These are phyloP conservation scores for Pleurotus sapidus DNA, from an alignment of 768 basidiomycete species.

Conservation along the genomic window DNA sequence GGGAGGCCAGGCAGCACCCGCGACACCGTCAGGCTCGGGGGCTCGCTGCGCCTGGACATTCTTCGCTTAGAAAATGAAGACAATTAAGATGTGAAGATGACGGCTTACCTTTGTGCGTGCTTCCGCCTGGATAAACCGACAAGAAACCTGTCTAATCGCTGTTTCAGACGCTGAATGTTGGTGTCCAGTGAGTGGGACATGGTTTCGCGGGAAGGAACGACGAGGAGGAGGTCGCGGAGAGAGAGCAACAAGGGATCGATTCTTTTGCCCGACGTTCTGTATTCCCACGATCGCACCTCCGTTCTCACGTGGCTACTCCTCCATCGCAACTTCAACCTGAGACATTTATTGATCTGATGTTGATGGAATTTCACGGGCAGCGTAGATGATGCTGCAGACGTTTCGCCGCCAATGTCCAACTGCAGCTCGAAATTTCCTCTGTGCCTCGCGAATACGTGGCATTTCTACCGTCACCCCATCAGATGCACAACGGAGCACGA, in stretches of 20 bases:
- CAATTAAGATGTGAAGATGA: neutral
- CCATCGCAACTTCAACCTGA: neutral
- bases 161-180: neutral
- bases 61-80: neutral
- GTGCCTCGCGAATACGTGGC: too few species aligned
- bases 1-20: constrained; percentile 43
- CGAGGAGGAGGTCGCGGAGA: neutral
- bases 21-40: neutral
- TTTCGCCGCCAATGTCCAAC: too few species aligned
- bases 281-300: neutral
- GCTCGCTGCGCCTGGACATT: neutral
- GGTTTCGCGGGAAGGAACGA: neutral
- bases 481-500: constrained; percentile 65
- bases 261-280: neutral
- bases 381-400: too few species aligned
- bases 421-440: too few species aligned
- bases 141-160: neutral
- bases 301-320: neutral
- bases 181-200: neutral
- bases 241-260: neutral
- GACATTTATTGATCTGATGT: neutral
- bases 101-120: neutral
- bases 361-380: neutral
- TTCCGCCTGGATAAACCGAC: neutral
- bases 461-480: constrained; percentile 22